Base-by-base conservation (phyloP, 805 yeast species). In the Wickerhamiella australiensis region DNA sequence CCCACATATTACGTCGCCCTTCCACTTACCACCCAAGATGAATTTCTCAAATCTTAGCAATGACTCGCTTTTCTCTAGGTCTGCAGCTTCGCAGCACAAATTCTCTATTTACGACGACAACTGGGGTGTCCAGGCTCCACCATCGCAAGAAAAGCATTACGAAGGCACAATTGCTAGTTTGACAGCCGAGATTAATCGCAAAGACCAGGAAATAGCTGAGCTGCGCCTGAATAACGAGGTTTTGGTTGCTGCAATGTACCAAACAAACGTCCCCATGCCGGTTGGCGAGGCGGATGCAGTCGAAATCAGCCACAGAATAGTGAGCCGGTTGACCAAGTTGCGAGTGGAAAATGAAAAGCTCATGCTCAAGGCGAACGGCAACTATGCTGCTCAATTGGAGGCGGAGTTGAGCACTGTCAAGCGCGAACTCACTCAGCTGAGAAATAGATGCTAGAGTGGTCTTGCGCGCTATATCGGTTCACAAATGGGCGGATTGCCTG, bases 271-370 rank as follows among this genome's bases (percentile, higher is more conserved):
- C 1, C 41, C 47, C 20, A 25, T 45, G 29, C 42, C 41, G 7
- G 46, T 52, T 3, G 47, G 41, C 17, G 35, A 33, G 29, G 31
- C 41, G 3, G 60, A 55, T 22, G 60, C 56, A 2, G 46, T 51
- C 8, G 60, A 56, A 50, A 43, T 57, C 31, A 53, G 58, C 7
- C 61, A 59, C 38, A 55, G 61, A 20, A 53, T 57, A n/a, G 51
- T 56, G 46, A 40, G 51, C 13, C 55, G 60, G 5, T 31, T 59
- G 17, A 48, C 47, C 44, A 48, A 42, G 6, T 52, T 59, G 45
- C 54, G 59, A 9, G 51, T 46, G 17, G 62, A 59, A 49, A 59
- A 59, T 52, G 54, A 46, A 31, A 41, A 47, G 13, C 54, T 57
- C 1, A 50, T 46, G 13, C 31, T 36, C 23, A 49, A 55, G 17